phyloP scores from a whole-genome alignment of 192 early-diverging fungal species.

The Mortierella antarctica region DNA sequence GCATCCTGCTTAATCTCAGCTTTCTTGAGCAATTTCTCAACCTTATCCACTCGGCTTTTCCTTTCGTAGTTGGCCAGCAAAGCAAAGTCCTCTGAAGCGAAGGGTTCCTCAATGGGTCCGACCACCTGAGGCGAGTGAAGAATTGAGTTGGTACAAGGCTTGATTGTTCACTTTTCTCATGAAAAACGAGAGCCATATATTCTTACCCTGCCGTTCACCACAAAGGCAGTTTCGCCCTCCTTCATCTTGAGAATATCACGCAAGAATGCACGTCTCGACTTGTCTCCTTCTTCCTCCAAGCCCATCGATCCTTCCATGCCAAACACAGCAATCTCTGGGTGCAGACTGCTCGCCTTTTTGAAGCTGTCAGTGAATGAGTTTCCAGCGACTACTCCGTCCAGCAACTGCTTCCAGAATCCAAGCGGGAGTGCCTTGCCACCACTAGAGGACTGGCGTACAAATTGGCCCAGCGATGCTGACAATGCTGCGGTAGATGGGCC shows the following conservation, averaged over 20 bases:
- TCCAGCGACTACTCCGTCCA: constrained; percentile 6
- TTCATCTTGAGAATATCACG: constrained; percentile 18
- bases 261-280: constrained; percentile 15
- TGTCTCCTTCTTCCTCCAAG: constrained; percentile 12
- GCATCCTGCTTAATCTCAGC: constrained; percentile 13
- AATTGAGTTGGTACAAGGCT: neutral
- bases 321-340: constrained; percentile 35
- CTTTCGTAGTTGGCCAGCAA: constrained; percentile 70
- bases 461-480: constrained; percentile 15
- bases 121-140: constrained; percentile 43
- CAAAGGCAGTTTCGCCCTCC: constrained; percentile 44
- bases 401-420: constrained; percentile 44
- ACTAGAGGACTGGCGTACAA: constrained; percentile 33
- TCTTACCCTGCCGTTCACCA: constrained; percentile 75
- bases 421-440: constrained; percentile 20
- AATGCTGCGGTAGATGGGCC: constrained; percentile 22
- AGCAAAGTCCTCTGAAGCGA: constrained; percentile 68
- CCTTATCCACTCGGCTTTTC: constrained; percentile 56
- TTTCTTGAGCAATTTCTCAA: constrained; percentile 17
- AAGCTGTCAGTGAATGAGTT: constrained; percentile 16
- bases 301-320: constrained; percentile 28
- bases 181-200: neutral
- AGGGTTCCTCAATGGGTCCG: constrained; percentile 60
- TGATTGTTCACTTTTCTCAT: neutral
- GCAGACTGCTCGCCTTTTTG: neutral